phyloP scores from a whole-genome alignment of 1,284 basidiomycete species.

The Rhizoctonia solani region DNA sequence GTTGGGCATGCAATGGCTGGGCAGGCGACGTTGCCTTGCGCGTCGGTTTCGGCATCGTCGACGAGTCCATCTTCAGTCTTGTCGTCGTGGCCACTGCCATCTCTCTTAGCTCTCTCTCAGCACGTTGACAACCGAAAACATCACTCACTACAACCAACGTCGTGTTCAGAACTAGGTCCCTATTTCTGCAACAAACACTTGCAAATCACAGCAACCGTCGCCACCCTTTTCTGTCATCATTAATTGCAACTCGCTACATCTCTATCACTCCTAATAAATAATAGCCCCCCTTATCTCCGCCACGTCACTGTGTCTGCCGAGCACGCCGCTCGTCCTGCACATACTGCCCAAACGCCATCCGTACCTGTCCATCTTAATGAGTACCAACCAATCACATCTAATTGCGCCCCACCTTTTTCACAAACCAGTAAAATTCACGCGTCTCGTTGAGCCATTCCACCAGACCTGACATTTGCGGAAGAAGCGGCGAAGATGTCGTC shows the following conservation, averaged over 20 bases:
- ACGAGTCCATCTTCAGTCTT: conserved; percentile 10
- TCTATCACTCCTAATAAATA: neutral
- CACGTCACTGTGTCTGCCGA: conserved; percentile 2
- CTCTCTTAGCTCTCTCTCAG: no score
- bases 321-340: conserved; percentile 37
- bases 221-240: neutral
- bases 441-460: conserved; percentile 66
- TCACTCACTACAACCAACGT: neutral
- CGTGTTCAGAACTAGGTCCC: neutral
- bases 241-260: neutral
- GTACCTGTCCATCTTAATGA: conserved; percentile 22
- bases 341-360: conserved; percentile 37
- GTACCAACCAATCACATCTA: neutral
- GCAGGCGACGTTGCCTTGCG: conserved; percentile 17
- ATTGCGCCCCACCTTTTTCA: conserved; percentile 34
- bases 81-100: conserved; percentile 33
- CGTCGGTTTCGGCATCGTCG: conserved; percentile 9
- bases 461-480: conserved; percentile 64
- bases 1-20: conserved; percentile 17
- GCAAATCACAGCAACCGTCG: neutral
- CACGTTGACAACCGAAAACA: neutral
- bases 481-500: conserved; percentile 65
- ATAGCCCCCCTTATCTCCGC: no score
- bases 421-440: conserved; percentile 62
- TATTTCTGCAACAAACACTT: no score